phyloP scores from a whole-genome alignment of 2,329 filamentous ascomycete genomes.

The Byssothecium circinans region DNA sequence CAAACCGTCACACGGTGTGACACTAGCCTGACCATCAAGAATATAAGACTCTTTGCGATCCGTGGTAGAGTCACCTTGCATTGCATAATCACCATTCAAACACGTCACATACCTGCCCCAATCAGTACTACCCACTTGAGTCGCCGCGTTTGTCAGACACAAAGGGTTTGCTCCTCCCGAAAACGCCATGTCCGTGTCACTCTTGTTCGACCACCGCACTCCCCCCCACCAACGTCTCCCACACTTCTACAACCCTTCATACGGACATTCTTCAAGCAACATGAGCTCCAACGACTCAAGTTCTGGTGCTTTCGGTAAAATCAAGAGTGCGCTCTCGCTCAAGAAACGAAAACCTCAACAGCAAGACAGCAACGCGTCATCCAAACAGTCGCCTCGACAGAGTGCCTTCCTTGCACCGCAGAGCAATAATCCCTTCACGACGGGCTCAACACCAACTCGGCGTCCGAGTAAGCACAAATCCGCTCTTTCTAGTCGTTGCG shows the following conservation, averaged over 20 bases:
- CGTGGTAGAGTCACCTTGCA: background rate
- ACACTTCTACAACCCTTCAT: constrained; percentile 1
- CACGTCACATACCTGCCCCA: background rate
- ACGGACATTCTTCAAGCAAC: constrained; percentile 2
- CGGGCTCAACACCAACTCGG: constrained; percentile 38
- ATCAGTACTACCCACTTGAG: background rate
- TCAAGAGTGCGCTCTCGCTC: constrained; percentile 31
- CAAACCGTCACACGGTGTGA: background rate
- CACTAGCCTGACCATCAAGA: background rate
- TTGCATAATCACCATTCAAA: background rate
- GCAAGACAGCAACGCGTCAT: constrained; percentile 4
- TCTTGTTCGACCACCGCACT: background rate
- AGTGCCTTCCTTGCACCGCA: constrained; percentile 20
- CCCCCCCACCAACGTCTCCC: background rate
- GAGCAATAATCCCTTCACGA: constrained; percentile 21
- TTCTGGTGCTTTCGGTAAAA: constrained; percentile 17
- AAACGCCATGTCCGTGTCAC: constrained; percentile 17
- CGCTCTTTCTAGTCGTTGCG: background rate
- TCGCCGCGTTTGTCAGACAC: background rate
- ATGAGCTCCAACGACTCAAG: background rate
- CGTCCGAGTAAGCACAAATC: constrained; percentile 39
- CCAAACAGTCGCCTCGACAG: constrained; percentile 11
- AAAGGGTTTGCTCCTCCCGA: constrained; percentile 4
- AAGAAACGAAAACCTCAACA: constrained; percentile 16
- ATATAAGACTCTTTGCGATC: background rate